Conservation (phyloP, 2,329 filamentous ascomycete genomes). For the Aspergillus versicolor region DNA sequence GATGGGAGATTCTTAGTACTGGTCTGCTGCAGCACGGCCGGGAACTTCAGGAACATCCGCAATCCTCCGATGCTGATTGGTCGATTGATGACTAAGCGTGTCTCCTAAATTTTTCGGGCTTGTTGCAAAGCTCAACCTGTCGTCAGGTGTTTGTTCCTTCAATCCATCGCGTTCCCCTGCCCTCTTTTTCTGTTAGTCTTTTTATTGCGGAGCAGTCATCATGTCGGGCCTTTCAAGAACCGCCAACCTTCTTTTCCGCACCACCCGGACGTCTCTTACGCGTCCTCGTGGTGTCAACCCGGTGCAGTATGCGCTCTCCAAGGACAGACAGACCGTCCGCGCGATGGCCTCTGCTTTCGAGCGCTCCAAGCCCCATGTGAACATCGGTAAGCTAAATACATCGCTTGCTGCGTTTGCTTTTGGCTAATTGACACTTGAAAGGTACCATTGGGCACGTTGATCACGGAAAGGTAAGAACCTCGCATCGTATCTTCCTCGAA, state of each 20-base stretch:
- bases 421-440: constrained; percentile 35
- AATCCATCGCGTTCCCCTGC: constrained; percentile 29
- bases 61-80: constrained; percentile 34
- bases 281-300: constrained; percentile 70
- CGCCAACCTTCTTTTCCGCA: constrained; percentile 75
- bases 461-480: constrained; percentile 82
- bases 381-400: constrained; percentile 70
- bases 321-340: constrained; percentile 48
- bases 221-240: constrained; percentile 83
- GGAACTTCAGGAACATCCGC: constrained; percentile 23
- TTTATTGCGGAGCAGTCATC: constrained; percentile 45
- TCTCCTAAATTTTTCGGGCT: constrained; percentile 36
- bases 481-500: constrained; percentile 3
- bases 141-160: constrained; percentile 22
- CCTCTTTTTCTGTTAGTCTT: constrained; percentile 29
- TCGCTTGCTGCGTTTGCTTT: not conserved
- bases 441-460: constrained; percentile 99
- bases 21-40: too few species aligned
- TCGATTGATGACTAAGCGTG: constrained; percentile 38
- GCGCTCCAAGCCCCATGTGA: constrained; percentile 95
- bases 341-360: constrained; percentile 68
- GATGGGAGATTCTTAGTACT: too few species aligned
- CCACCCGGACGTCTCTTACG: constrained; percentile 72
- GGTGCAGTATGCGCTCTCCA: constrained; percentile 60
- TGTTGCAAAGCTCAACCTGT: constrained; percentile 11